Conservation (phyloP, 139 green algal species). For the Haematococcus sp. region DNA sequence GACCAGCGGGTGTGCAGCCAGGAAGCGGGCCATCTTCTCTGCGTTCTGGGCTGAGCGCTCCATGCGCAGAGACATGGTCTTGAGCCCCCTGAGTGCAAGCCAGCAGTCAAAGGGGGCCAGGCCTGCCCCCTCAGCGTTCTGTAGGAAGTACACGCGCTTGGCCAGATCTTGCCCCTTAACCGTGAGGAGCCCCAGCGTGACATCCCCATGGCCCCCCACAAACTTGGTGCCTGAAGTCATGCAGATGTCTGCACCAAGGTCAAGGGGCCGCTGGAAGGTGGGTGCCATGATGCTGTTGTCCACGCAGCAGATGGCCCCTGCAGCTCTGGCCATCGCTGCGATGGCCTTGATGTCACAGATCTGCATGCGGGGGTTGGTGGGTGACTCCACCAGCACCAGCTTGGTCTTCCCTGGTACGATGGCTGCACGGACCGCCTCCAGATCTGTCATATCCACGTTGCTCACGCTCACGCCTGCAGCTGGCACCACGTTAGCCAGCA, state of each 20-base stretch:
- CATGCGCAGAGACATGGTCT: constrained; percentile 97
- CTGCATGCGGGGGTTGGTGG: constrained; percentile 97
- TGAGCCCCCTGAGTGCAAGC: constrained; percentile 91
- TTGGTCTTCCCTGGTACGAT: constrained; percentile 75
- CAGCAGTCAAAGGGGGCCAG: constrained; percentile 97
- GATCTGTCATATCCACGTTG: constrained; percentile 91
- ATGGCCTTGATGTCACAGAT: constrained; percentile 91
- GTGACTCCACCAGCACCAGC: constrained; percentile 95
- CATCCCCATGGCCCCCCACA: constrained; percentile 90
- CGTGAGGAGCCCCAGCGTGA: constrained; percentile 89
- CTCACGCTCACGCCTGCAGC: constrained; percentile 55
- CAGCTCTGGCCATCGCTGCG: constrained; percentile 61
- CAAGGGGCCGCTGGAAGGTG: constrained; percentile 70
- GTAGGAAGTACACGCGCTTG: constrained; percentile 78
- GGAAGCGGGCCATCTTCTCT: constrained; percentile 74
- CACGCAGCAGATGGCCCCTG: constrained; percentile 83
- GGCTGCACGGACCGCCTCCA: constrained; percentile 60
- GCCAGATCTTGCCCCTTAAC: constrained; percentile 80
- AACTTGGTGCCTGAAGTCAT: constrained; percentile 98
- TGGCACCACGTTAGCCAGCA: constrained; percentile 70
- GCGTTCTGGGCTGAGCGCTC: constrained; percentile 72
- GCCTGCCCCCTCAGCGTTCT: constrained; percentile 88
- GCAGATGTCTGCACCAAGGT: constrained; percentile 93
- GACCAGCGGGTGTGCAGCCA: constrained; percentile 78
- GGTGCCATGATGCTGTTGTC: constrained; percentile 97